These are phyloP conservation scores for Sarcocystis neurona DNA, from an alignment of 169 alveolate species.

Conservation along the genomic window DNA sequence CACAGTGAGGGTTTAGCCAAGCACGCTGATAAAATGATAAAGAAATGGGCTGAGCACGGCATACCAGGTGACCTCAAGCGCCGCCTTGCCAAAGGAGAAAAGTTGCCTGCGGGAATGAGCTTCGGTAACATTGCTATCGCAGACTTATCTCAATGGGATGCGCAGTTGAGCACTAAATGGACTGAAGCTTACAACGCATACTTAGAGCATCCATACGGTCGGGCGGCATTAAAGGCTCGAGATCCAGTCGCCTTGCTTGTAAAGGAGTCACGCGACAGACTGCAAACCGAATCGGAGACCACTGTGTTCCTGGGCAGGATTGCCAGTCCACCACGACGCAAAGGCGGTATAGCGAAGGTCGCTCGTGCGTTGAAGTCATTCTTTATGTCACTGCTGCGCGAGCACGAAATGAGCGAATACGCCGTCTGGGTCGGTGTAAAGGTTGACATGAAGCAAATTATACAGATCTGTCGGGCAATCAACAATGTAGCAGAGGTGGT, in stretches of 20 bases:
- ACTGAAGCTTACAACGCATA: constrained; percentile 21
- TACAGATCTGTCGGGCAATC: background rate
- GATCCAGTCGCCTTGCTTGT: constrained; percentile 45
- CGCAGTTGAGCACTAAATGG: constrained; percentile 38
- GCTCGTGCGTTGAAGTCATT: constrained; percentile 11
- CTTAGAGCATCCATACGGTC: constrained; percentile 44
- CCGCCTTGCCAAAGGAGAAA: constrained; percentile 7
- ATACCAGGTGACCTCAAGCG: constrained; percentile 25
- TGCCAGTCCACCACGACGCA: background rate
- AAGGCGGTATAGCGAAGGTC: background rate
- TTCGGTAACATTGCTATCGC: constrained; percentile 33
- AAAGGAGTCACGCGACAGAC: constrained; percentile 5
- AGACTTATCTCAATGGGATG: constrained; percentile 40
- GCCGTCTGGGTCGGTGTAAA: constrained; percentile 53
- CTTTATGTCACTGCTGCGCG: constrained; percentile 34
- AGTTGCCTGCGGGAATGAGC: constrained; percentile 4
- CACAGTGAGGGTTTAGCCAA: background rate
- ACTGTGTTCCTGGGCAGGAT: constrained; percentile 45
- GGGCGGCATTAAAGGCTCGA: constrained; percentile 26
- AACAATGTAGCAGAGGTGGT: constrained; percentile 34
- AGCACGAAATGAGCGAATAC: constrained; percentile 23
- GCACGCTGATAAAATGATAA: constrained; percentile 12
- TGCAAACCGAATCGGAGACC: constrained; percentile 22
- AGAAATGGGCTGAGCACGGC: constrained; percentile 37
- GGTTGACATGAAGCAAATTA: background rate